A percentile compares a stretch with the other conserved stretches of the same genome.
Evolutionary conservation across 75 land plant species (phyloP).

Genomic region (Pinus taeda): DNA sequence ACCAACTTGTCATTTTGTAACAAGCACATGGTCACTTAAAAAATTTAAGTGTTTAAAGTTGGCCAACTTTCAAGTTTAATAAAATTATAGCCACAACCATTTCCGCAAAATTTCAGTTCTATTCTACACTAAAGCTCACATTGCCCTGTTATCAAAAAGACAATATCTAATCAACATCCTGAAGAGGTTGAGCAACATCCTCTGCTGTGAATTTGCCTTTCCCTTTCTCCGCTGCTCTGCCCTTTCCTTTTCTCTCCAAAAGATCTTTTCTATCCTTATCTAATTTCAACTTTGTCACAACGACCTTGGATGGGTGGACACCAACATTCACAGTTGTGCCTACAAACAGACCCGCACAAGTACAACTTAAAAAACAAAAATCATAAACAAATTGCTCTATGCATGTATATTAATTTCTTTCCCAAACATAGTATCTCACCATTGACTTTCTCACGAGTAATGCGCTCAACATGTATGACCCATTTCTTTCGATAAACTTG

Average conservation of each 20-base stretch:
- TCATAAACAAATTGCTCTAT: not conserved
- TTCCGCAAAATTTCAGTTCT: not conserved
- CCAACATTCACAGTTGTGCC: conserved; percentile 13
- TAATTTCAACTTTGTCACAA: conserved; percentile 27
- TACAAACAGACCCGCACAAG: not conserved
- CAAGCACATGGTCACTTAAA: not conserved
- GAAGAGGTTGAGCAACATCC: conserved; percentile 31
- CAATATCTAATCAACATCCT: conserved; percentile 22
- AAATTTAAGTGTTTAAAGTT: not conserved
- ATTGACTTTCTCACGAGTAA: conserved; percentile 28
- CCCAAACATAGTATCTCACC: conserved; percentile 8
- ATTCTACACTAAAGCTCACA: not conserved
- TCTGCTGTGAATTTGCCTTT: conserved; percentile 31
- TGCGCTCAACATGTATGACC: conserved; percentile 39
- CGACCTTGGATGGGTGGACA: conserved; percentile 10
- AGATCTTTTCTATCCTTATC: conserved; percentile 65
- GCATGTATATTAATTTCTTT: not conserved
- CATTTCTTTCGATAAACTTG: conserved; percentile 34
- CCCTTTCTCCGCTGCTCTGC: conserved; percentile 40
- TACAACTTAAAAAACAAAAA: not conserved
- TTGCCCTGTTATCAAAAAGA: not conserved
- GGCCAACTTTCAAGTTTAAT: not conserved
- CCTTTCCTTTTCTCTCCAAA: conserved; percentile 51
- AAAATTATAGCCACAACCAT: not conserved
- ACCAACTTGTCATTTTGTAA: not conserved